These are phyloP conservation scores for Tulasnella sp. DNA, from an alignment of 768 basidiomycete genomes.

Conservation along the genomic window DNA sequence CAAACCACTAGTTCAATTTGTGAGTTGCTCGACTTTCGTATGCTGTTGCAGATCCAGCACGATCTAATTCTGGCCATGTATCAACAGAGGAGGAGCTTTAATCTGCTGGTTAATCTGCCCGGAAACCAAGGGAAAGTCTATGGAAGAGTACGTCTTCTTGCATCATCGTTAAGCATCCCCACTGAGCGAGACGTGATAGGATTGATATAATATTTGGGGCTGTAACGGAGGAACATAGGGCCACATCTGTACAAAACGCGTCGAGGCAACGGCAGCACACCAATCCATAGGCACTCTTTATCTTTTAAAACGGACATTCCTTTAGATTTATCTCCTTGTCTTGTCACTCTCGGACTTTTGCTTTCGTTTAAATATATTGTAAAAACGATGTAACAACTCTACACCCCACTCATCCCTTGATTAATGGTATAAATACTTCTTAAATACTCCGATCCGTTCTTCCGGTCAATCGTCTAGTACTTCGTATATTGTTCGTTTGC, in stretches of 20 bases:
- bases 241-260: background rate
- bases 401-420: background rate
- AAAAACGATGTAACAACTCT: background rate
- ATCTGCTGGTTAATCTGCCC: constrained; percentile 17
- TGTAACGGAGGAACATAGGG: constrained; percentile 1
- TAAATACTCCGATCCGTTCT: background rate
- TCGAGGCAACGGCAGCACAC: background rate
- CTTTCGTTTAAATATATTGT: background rate
- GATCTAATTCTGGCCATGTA: background rate
- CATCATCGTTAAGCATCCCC: background rate
- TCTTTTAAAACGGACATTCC: background rate
- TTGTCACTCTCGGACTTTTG: background rate
- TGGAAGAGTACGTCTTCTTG: constrained; percentile 12
- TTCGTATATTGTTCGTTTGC: background rate
- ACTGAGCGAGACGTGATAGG: background rate
- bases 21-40: background rate
- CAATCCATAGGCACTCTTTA: background rate
- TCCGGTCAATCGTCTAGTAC: no score
- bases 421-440: background rate
- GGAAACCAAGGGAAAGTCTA: constrained; percentile 13
- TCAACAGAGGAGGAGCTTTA: background rate
- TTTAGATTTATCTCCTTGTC: background rate
- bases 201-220: constrained; percentile 19
- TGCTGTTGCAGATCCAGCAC: background rate
- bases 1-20: constrained; percentile 9